phyloP scores from a whole-genome alignment of 352 stramenopile genomes.

The Pythium monospermum region DNA sequence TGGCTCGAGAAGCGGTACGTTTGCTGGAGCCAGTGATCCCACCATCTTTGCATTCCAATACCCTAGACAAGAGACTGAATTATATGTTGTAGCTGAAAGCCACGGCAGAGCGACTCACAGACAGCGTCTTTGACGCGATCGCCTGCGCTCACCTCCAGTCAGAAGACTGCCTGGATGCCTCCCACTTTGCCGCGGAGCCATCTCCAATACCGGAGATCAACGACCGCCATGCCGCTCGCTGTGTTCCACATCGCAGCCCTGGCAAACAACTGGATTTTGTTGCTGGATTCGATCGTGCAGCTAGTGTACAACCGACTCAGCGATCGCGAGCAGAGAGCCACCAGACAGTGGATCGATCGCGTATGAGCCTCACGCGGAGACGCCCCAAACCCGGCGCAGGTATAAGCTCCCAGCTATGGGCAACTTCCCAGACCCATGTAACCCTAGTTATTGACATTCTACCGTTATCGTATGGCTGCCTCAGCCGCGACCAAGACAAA shows the following conservation, averaged over 20 bases:
- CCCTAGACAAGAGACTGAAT: too few relatives aligned
- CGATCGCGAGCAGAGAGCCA: slow-evolving; percentile 4
- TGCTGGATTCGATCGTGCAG: not conserved
- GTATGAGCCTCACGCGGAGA: slow-evolving; percentile 4
- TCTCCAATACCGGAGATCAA: slow-evolving; percentile 22
- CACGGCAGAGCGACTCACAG: slow-evolving; percentile 22
- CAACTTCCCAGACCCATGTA: too few relatives aligned
- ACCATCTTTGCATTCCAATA: too few relatives aligned
- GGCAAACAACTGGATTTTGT: slow-evolving; percentile 22
- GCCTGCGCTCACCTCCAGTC: slow-evolving; percentile 24
- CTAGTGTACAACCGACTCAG: slow-evolving; percentile 1
- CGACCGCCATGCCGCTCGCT: slow-evolving; percentile 45
- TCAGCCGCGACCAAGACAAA: slow-evolving; percentile 8
- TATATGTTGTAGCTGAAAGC: slow-evolving; percentile 17
- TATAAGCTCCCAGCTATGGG: not conserved
- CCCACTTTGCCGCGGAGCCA: slow-evolving; percentile 24
- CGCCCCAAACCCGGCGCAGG: slow-evolving; percentile 6
- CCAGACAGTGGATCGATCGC: slow-evolving; percentile 7
- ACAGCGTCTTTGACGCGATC: slow-evolving; percentile 38
- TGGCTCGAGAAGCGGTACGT: slow-evolving; percentile 21
- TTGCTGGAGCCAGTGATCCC: not conserved
- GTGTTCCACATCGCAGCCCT: slow-evolving; percentile 31
- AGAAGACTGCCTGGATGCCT: slow-evolving; percentile 14
- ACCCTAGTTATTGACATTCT: too few relatives aligned
- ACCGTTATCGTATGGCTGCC: too few relatives aligned